These are phyloP conservation scores for Curvularia sp. DNA, from an alignment of 2,329 filamentous ascomycete species.

Conservation along the genomic window DNA sequence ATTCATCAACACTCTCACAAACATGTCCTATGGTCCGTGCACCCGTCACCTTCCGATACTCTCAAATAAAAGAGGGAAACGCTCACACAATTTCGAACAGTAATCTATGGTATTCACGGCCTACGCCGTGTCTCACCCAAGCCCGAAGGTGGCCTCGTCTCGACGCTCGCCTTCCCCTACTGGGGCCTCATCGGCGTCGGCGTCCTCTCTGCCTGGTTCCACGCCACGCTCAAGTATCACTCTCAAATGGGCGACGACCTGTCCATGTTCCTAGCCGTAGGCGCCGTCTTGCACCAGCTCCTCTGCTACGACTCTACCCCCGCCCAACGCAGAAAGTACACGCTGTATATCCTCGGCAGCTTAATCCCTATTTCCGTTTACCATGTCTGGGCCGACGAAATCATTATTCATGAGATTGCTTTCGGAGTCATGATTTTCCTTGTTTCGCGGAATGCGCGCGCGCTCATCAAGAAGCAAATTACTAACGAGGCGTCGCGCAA, in stretches of 20 bases:
- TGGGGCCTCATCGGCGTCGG: slow-evolving; percentile 54
- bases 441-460: slow-evolving; percentile 42
- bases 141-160: slow-evolving; percentile 41
- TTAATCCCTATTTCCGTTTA: slow-evolving; percentile 46
- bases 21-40: slow-evolving; percentile 57
- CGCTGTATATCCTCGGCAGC: slow-evolving; percentile 36
- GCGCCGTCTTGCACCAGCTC: slow-evolving; percentile 60
- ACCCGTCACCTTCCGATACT: background rate
- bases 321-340: slow-evolving; percentile 32
- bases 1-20: slow-evolving; percentile 62
- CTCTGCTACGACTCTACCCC: slow-evolving; percentile 51
- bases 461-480: slow-evolving; percentile 38
- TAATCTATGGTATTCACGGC: slow-evolving; percentile 47
- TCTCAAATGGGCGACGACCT: slow-evolving; percentile 63
- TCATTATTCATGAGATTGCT: slow-evolving; percentile 47
- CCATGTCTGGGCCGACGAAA: slow-evolving; percentile 50
- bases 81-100: slow-evolving; percentile 21
- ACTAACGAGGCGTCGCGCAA: slow-evolving; percentile 31
- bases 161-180: slow-evolving; percentile 50
- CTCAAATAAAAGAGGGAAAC: background rate
- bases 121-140: slow-evolving; percentile 36
- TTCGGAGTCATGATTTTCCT: slow-evolving; percentile 54
- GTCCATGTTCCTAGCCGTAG: slow-evolving; percentile 64
- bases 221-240: slow-evolving; percentile 55
- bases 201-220: slow-evolving; percentile 52